Evolutionary conservation across 1,284 basidiomycete genomes (phyloP).

Genomic region (Flammula alnicola): DNA sequence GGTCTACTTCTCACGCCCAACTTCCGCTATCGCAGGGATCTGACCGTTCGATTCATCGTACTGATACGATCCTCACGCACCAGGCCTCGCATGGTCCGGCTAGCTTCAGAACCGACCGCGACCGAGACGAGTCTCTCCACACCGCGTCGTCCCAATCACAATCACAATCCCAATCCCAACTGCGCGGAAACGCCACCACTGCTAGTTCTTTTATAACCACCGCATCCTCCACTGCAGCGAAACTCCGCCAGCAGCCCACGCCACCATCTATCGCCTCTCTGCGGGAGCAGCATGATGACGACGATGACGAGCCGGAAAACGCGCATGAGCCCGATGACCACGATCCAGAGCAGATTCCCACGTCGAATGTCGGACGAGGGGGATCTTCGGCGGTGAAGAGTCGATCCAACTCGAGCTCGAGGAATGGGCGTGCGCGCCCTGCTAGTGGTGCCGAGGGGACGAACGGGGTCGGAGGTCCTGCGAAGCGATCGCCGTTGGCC

Average conservation of each 20-base stretch:
- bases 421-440: slow-evolving; percentile 22
- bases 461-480: too few species aligned
- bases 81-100: slow-evolving; percentile 20
- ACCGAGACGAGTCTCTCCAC: too few species aligned
- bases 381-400: slow-evolving; percentile 17
- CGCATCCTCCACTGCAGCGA: slow-evolving; percentile 19
- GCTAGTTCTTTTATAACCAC: too few species aligned
- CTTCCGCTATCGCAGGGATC: slow-evolving; percentile 21
- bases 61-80: slow-evolving; percentile 32
- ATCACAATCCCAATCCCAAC: not conserved
- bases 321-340: too few species aligned
- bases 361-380: slow-evolving; percentile 32
- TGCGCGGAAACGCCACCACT: too few species aligned
- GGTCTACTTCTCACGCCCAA: slow-evolving; percentile 17
- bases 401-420: slow-evolving; percentile 23
- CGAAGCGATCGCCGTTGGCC: too few species aligned
- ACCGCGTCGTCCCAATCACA: not conserved
- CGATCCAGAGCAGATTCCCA: slow-evolving; percentile 28
- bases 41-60: slow-evolving; percentile 30
- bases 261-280: slow-evolving; percentile 21
- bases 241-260: slow-evolving; percentile 19
- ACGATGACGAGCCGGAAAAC: slow-evolving; percentile 18
- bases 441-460: not conserved
- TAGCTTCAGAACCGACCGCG: slow-evolving; percentile 16
- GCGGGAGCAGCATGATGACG: slow-evolving; percentile 13